Evolutionary conservation across 306 rosid genomes (phyloP).

Genomic region (Crotalaria pallida): DNA sequence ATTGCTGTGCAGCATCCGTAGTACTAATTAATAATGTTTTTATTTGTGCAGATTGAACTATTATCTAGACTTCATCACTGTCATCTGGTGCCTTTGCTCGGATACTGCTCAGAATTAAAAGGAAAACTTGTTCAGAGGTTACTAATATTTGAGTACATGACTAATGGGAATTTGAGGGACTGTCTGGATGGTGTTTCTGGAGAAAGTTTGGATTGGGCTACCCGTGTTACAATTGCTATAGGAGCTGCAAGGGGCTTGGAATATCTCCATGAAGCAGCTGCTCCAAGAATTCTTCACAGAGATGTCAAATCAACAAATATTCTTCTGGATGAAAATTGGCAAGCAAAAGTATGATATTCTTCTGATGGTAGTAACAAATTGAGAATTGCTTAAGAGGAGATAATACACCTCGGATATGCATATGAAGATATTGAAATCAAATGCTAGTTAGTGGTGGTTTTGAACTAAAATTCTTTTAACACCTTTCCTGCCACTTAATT

Average conservation of each 20-base stretch:
- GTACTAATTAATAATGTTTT: not conserved
- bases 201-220: constrained; percentile 62
- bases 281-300: constrained; percentile 91
- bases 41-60: constrained; percentile 68
- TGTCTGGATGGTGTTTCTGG: constrained; percentile 70
- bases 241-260: constrained; percentile 99
- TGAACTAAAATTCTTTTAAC: not conserved
- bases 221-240: constrained; percentile 76
- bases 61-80: constrained; percentile 89
- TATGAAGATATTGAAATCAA: not conserved
- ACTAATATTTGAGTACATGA: constrained; percentile 77
- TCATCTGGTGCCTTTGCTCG: constrained; percentile 91
- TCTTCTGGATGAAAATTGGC: constrained; percentile 89
- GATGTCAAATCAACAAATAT: constrained; percentile 98
- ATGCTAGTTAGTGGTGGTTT: not conserved
- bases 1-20: not conserved
- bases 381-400: not conserved
- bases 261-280: constrained; percentile 99
- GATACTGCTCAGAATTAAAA: constrained; percentile 77
- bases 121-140: constrained; percentile 81
- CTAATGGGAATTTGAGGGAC: constrained; percentile 86
- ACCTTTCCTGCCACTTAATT: not conserved
- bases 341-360: constrained; percentile 66
- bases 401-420: not conserved
- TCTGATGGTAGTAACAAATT: not conserved